A percentile compares a stretch with the other conserved stretches of the same genome.
Evolutionary conservation across 2,329 filamentous ascomycete species (phyloP).

Genomic region (Colletotrichum cordylinicola): DNA sequence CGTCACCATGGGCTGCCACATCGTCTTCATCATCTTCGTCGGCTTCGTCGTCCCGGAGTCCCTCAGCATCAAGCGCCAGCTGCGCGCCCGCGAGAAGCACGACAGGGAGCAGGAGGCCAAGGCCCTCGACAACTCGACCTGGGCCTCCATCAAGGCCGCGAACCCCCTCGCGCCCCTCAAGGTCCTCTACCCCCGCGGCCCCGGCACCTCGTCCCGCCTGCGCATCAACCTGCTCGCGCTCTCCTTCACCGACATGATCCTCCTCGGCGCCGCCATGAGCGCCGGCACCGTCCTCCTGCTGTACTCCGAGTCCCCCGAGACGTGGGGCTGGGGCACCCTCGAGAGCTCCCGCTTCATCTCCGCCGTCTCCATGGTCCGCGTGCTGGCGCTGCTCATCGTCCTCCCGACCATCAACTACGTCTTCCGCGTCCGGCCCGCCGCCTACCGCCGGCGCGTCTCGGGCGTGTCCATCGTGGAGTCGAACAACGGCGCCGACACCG

Average conservation of each 20-base stretch:
- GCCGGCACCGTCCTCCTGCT: conserved; percentile 81
- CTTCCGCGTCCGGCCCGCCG: conserved; percentile 64
- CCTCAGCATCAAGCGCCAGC: conserved; percentile 74
- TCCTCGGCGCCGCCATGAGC: conserved; percentile 84
- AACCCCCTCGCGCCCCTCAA: conserved; percentile 81
- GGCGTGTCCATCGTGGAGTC: conserved; percentile 45
- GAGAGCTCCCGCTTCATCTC: conserved; percentile 85
- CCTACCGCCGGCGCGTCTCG: conserved; percentile 43
- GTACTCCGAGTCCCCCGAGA: conserved; percentile 78
- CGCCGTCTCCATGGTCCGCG: conserved; percentile 77
- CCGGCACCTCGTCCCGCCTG: conserved; percentile 61
- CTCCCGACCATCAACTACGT: conserved; percentile 80
- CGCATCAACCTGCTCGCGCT: conserved; percentile 85
- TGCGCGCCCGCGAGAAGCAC: conserved; percentile 73
- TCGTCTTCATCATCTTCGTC: conserved; percentile 76
- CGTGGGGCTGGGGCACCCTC: conserved; percentile 83
- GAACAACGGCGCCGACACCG: conserved; percentile 73
- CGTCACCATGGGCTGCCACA: conserved; percentile 74
- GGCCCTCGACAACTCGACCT: conserved; percentile 22
- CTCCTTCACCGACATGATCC: conserved; percentile 79
- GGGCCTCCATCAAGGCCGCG: conserved; percentile 35
- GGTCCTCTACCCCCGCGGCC: conserved; percentile 77
- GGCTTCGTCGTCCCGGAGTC: conserved; percentile 83
- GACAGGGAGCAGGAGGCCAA: conserved; percentile 47
- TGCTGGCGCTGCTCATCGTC: conserved; percentile 75